phyloP scores from a whole-genome alignment of 208 protist genomes.

The Phytomonas sp. region DNA sequence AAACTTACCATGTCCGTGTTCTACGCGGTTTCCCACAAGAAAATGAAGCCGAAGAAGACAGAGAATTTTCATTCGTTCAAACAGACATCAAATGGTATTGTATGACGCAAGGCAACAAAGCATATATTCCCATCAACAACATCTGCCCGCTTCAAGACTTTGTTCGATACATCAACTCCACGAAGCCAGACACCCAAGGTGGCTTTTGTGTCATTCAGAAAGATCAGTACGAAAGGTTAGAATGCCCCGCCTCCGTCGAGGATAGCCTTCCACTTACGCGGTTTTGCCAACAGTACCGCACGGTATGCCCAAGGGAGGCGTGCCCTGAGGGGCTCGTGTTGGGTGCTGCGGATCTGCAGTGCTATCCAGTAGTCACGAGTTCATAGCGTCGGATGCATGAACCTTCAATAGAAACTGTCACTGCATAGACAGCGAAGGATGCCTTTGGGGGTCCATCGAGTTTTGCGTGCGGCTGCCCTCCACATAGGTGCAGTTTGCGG shows the following conservation, averaged over 20 bases:
- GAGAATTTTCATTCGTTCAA: constrained; percentile 3
- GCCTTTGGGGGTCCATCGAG: too few species aligned
- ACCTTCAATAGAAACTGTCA: too few species aligned
- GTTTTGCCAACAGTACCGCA: constrained; percentile 38
- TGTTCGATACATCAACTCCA: constrained; percentile 42
- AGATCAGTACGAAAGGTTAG: constrained; percentile 24
- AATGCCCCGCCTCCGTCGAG: constrained; percentile 21
- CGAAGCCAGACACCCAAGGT: constrained; percentile 16
- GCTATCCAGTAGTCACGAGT: constrained; percentile 14
- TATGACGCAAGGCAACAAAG: constrained; percentile 11
- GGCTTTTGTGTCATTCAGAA: constrained; percentile 25
- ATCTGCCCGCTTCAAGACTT: constrained; percentile 50
- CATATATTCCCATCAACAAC: constrained; percentile 23
- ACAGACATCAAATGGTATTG: constrained; percentile 25
- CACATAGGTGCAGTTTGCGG: too few species aligned
- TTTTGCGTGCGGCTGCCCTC: too few species aligned
- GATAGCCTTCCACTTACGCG: constrained; percentile 15
- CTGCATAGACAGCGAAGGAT: too few species aligned
- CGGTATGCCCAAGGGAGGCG: constrained; percentile 22
- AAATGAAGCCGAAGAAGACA: constrained; percentile 20
- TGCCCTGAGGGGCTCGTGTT: constrained; percentile 27
- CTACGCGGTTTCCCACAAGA: constrained; percentile 31
- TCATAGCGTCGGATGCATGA: neutral
- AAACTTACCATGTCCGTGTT: constrained; percentile 40
- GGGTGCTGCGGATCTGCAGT: constrained; percentile 23